These are phyloP conservation scores for Gynochthodes officinalis DNA, from an alignment of 257 asterid genomes.

Conservation along the genomic window DNA sequence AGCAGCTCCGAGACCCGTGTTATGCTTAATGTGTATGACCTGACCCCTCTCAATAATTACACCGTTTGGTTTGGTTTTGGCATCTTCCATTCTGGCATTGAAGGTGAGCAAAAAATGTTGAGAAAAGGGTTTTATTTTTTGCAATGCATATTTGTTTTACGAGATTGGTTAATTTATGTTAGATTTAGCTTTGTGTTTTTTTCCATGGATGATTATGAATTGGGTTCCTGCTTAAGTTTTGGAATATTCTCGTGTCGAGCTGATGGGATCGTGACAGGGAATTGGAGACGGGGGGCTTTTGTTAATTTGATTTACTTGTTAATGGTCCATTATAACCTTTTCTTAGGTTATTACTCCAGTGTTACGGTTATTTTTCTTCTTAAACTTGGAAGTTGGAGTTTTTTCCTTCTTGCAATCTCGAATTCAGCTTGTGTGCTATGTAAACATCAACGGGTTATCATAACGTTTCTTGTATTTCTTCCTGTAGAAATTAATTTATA, in stretches of 20 bases:
- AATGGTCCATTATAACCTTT: neutral
- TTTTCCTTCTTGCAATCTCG: neutral
- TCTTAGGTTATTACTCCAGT: neutral
- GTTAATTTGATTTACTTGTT: neutral
- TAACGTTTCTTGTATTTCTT: neutral
- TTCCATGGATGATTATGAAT: neutral
- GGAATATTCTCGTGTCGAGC: neutral
- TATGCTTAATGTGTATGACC: constrained; percentile 48
- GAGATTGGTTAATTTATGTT: neutral
- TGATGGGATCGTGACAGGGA: neutral
- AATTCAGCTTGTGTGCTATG: neutral
- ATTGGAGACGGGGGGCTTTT: neutral
- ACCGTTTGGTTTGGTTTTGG: constrained; percentile 49
- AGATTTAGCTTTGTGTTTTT: neutral
- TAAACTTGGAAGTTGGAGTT: neutral
- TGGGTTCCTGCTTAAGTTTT: constrained; percentile 1
- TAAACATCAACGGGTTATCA: neutral
- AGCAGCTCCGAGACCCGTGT: constrained; percentile 34
- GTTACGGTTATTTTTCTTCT: constrained; percentile 5
- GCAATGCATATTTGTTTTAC: neutral
- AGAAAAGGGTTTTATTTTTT: neutral
- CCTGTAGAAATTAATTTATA: neutral
- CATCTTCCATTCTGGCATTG: constrained; percentile 54
- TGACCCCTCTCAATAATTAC: constrained; percentile 40
- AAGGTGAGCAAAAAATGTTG: constrained; percentile 30